These are phyloP conservation scores for Lodderomyces jiufengensis DNA, from an alignment of 1,139 yeast genomes.

Conservation along the genomic window DNA sequence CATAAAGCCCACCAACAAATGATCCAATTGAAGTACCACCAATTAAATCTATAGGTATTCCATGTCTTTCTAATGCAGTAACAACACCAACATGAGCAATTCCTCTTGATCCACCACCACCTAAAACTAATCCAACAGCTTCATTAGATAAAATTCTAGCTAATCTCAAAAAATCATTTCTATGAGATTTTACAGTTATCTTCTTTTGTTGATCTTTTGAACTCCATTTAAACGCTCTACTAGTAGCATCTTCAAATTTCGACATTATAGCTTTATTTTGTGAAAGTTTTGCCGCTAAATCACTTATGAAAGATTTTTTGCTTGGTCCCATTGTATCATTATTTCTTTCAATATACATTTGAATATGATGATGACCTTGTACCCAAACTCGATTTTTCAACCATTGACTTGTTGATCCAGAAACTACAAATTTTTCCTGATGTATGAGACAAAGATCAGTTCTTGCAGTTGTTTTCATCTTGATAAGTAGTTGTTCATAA, in stretches of 20 bases:
- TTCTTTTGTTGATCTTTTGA: conserved; percentile 16
- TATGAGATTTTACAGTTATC: conserved; percentile 56
- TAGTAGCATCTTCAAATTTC: conserved; percentile 32
- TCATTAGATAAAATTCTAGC: conserved; percentile 90
- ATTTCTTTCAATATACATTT: conserved; percentile 40
- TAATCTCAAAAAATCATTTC: conserved; percentile 82
- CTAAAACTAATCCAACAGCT: conserved; percentile 89
- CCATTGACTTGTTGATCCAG: conserved; percentile 87
- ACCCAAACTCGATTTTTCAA: conserved; percentile 84
- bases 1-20: conserved; percentile 92
- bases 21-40: conserved; percentile 98
- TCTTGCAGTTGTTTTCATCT: conserved; percentile 79
- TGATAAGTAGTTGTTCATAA: conserved; percentile 71
- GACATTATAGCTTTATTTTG: conserved; percentile 29
- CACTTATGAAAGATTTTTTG: conserved; percentile 27
- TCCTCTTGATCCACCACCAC: conserved; percentile 98
- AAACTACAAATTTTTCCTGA: conserved; percentile 74
- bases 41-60: conserved; percentile 87
- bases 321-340: conserved; percentile 14
- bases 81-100: conserved; percentile 88
- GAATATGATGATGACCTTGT: conserved; percentile 89
- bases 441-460: conserved; percentile 85
- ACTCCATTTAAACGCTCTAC: conserved; percentile 20
- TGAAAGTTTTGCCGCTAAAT: conserved; percentile 37
- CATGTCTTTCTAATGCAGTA: conserved; percentile 89